These are phyloP conservation scores for Coemansia sp. DNA, from an alignment of 192 early-diverging fungal species.

Conservation along the genomic window DNA sequence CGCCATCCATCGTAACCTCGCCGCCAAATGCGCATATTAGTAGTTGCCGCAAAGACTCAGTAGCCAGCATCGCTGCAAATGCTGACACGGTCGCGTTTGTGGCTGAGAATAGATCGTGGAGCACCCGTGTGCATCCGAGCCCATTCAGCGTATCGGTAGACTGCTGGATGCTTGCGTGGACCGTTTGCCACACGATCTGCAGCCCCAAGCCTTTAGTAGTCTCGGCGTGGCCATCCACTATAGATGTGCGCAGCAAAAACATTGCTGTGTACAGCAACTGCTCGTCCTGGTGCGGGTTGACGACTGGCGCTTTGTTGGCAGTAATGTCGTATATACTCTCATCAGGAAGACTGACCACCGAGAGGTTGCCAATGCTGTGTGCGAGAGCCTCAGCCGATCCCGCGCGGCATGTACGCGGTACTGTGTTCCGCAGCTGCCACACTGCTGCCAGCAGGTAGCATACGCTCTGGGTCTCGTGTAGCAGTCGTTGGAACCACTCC, in stretches of 20 bases:
- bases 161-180: neutral
- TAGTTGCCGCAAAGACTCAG: conserved; percentile 12
- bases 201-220: too few species aligned
- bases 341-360: conserved; percentile 36
- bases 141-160: neutral
- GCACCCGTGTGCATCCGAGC: neutral
- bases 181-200: conserved; percentile 19
- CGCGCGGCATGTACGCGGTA: neutral
- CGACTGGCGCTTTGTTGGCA: neutral
- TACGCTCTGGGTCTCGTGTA: conserved; percentile 33
- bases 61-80: conserved; percentile 4
- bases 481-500: conserved; percentile 13
- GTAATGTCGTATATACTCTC: conserved; percentile 30
- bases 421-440: neutral
- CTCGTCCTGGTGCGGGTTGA: neutral
- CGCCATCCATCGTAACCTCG: neutral
- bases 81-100: neutral
- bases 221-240: too few species aligned
- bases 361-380: conserved; percentile 26
- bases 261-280: conserved; percentile 6
- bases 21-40: conserved; percentile 3
- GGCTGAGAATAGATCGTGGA: conserved; percentile 7
- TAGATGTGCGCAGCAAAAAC: conserved; percentile 7
- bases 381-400: conserved; percentile 7
- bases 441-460: conserved; percentile 8